Percentiles rank a stretch among this genome's conserved stretches.
These are phyloP conservation scores for Spiromastix sp. DNA, from an alignment of 2,329 filamentous ascomycete genomes.

Conservation along the genomic window DNA sequence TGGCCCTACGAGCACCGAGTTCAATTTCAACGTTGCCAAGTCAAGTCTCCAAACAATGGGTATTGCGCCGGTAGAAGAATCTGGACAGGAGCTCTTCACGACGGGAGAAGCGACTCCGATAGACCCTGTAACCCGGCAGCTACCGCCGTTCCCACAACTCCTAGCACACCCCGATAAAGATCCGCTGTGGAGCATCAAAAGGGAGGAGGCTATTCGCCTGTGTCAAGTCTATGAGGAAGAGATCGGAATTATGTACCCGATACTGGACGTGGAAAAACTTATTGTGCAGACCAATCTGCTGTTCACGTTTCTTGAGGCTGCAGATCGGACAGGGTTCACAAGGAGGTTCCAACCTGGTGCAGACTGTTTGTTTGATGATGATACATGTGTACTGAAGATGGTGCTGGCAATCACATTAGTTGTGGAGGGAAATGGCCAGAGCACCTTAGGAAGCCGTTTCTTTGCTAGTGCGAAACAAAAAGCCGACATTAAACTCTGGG, in stretches of 20 bases:
- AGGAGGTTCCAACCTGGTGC: constrained; percentile 43
- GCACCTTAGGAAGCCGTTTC: constrained; percentile 59
- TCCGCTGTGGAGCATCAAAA: constrained; percentile 67
- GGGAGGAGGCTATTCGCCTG: constrained; percentile 69
- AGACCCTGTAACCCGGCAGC: constrained; percentile 29
- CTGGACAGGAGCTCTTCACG: constrained; percentile 47
- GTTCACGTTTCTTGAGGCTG: constrained; percentile 62
- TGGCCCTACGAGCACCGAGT: constrained; percentile 75
- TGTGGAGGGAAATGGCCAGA: constrained; percentile 69
- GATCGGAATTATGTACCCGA: constrained; percentile 84
- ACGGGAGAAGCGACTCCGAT: constrained; percentile 45
- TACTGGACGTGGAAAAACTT: constrained; percentile 63
- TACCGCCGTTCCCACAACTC: constrained; percentile 22
- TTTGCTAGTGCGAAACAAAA: constrained; percentile 66
- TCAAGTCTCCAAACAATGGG: constrained; percentile 84
- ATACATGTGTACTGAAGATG: constrained; percentile 67
- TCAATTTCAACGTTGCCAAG: constrained; percentile 78
- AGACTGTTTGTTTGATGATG: constrained; percentile 52
- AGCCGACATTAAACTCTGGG: constrained; percentile 54
- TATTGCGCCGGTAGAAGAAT: constrained; percentile 53
- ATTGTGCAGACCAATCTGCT: constrained; percentile 60
- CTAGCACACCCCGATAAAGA: constrained; percentile 48
- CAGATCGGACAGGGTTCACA: constrained; percentile 48
- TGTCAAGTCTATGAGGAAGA: constrained; percentile 80
- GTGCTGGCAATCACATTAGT: constrained; percentile 69